Base-by-base conservation (phyloP, 2,329 filamentous ascomycete species). In the Colletotrichum sp. region DNA sequence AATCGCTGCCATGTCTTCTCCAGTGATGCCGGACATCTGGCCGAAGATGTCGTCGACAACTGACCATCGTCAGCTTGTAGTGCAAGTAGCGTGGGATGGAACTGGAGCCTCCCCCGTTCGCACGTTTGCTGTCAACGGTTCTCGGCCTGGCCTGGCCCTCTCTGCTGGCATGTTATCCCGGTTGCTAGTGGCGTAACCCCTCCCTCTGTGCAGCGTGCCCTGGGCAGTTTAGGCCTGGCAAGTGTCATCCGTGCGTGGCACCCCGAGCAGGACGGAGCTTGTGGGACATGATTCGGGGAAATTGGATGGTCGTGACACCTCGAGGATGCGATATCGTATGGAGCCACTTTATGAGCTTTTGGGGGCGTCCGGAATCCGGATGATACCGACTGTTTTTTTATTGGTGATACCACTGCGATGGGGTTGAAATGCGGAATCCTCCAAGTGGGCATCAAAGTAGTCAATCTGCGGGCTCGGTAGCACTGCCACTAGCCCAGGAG, bases 281-380 rank as follows among this genome's bases (percentile, higher is more conserved):
- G 73, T 76, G 73, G 70, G 59, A 76, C 70, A 76, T 76, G 73
- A 76, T 73, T 76, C 73, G 73, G 73, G 73, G 73, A 76, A 73
- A 76, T 76, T 76, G 64, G 64, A 68, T 65, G 57, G 73, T 52
- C 18, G 63, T 73, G 57, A 34, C 70, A 71, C 52, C 32, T 66
- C 30, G 57, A 73, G 73, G 32, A 71, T 68, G 34, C 59, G 70
- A 60, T 76, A 65, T 64, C 66, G 21, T 16, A 52, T 49, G 44
- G 55, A 30, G 44, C 70, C 73, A 73, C 34, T 68, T 36, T 30
- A 64, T 52, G 68, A 60, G 44, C 36, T 62, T 60, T 73, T 73
- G 59, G 64, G 57, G 64, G 44, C 73, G 34, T 76, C 73, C 73
- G 73, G 73, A 76, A 49, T 76, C 73, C 73, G 73, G 73, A 76